These are phyloP conservation scores for Stephania cephalantha DNA, from an alignment of 164 flowering plant genomes.

Conservation along the genomic window DNA sequence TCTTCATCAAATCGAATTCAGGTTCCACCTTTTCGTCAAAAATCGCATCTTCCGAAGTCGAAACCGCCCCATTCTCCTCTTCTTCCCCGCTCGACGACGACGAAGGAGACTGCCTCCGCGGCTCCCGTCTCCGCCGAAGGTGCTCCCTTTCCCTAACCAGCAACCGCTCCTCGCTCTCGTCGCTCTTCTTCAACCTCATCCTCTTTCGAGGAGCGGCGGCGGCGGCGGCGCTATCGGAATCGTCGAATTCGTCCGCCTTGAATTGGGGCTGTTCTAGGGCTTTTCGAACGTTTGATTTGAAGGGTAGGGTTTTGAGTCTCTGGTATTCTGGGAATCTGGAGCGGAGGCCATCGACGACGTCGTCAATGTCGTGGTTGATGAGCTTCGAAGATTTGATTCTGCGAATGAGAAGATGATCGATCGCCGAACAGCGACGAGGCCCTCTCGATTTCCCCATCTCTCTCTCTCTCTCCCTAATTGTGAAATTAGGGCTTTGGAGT, in stretches of 20 bases:
- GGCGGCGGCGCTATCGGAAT: conserved; percentile 2
- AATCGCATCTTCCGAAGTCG: conserved; percentile 66
- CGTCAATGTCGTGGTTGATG: conserved; percentile 23
- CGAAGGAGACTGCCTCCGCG: conserved; percentile 7
- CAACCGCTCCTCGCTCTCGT: conserved; percentile 35
- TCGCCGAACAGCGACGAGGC: background rate
- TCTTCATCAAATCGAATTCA: conserved; percentile 60
- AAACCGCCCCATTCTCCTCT: conserved; percentile 31
- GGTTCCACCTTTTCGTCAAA: conserved; percentile 48
- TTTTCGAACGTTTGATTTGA: conserved; percentile 26
- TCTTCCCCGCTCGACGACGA: conserved; percentile 12
- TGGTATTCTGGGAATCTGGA: conserved; percentile 35
- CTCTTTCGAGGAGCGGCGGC: conserved; percentile 22
- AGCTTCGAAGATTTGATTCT: conserved; percentile 31
- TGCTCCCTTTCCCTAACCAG: conserved; percentile 26
- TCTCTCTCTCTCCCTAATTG: background rate
- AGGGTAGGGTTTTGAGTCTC: conserved; percentile 31
- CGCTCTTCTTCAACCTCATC: conserved; percentile 25
- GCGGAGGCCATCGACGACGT: conserved; percentile 48
- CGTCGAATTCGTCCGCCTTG: background rate
- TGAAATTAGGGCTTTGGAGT: background rate
- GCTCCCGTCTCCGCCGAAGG: conserved; percentile 14
- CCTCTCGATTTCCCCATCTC: conserved; percentile 18
- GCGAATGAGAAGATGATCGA: conserved; percentile 20
- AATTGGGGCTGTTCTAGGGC: conserved; percentile 16